These are phyloP conservation scores for Apiospora rasikravindrae DNA, from an alignment of 2,329 filamentous ascomycete species.

Conservation along the genomic window DNA sequence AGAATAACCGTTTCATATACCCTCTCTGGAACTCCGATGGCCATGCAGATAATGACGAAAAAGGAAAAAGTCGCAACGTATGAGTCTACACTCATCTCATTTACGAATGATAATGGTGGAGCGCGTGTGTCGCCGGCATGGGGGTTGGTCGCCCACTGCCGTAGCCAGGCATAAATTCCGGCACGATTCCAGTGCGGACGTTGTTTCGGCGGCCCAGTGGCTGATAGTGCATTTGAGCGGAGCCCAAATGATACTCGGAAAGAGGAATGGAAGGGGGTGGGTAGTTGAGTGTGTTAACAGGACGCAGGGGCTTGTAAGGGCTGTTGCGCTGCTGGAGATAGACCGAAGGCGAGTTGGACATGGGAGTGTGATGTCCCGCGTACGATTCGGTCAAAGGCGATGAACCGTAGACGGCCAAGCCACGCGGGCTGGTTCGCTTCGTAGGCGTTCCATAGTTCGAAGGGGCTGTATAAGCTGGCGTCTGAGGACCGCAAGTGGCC, in stretches of 20 bases:
- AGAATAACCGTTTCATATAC: conserved; percentile 11
- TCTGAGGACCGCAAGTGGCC: conserved; percentile 39
- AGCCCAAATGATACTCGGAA: conserved; percentile 72
- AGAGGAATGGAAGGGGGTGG: conserved; percentile 82
- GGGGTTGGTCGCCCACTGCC: conserved; percentile 29
- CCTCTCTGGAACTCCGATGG: conserved; percentile 13
- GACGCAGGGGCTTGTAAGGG: conserved; percentile 88
- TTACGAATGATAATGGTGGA: conserved; percentile 22
- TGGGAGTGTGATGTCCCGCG: conserved; percentile 64
- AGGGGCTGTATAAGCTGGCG: conserved; percentile 37
- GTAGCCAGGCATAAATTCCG: conserved; percentile 54
- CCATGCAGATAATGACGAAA: conserved; percentile 5
- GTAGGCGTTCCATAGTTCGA: conserved; percentile 55
- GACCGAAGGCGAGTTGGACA: conserved; percentile 82
- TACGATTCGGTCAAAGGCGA: conserved; percentile 73
- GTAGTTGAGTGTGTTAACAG: conserved; percentile 89
- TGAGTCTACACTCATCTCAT: background rate
- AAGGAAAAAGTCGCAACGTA: background rate
- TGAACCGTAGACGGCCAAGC: conserved; percentile 62
- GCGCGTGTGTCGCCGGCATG: conserved; percentile 19
- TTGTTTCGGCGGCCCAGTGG: conserved; percentile 72
- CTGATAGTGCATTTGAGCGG: conserved; percentile 83
- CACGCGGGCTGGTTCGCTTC: conserved; percentile 59
- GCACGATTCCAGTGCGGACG: conserved; percentile 73
- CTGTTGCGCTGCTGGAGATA: conserved; percentile 89